Evolutionary conservation across 1,284 basidiomycete genomes (phyloP).

Genomic region (Amylostereum areolatum): DNA sequence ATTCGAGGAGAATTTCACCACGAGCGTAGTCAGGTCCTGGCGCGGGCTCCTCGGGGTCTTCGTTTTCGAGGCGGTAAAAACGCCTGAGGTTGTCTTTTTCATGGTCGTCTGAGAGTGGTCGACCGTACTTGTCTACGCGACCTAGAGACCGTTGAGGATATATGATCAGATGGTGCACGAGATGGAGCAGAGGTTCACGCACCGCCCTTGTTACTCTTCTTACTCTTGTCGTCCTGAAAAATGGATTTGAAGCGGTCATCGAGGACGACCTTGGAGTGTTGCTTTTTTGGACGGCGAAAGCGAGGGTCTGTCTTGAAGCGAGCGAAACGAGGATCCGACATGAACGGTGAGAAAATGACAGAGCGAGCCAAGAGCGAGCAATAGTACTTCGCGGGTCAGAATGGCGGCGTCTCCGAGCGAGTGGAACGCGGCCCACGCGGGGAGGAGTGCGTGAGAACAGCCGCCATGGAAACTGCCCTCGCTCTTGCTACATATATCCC

Average conservation of each 20-base stretch:
- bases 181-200: constrained; percentile 13
- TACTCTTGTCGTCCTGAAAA: constrained; percentile 48
- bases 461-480: not conserved
- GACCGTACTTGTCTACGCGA: constrained; percentile 90
- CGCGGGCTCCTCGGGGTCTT: constrained; percentile 33
- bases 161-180: constrained; percentile 1
- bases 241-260: constrained; percentile 93
- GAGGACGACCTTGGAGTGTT: constrained; percentile 78
- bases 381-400: constrained; percentile 16
- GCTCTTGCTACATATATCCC: constrained; percentile 16
- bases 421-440: no score
- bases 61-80: constrained; percentile 75
- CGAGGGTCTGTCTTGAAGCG: constrained; percentile 88
- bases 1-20: constrained; percentile 81
- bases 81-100: constrained; percentile 74
- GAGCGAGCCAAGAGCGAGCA: not conserved
- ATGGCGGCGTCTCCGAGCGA: constrained; percentile 8
- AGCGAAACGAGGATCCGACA: constrained; percentile 85
- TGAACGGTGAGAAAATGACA: constrained; percentile 22
- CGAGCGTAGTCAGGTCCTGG: constrained; percentile 79
- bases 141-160: constrained; percentile 24
- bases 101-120: constrained; percentile 62
- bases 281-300: constrained; percentile 81
- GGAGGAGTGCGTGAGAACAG: not conserved
- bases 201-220: constrained; percentile 34